Evolutionary conservation across 2,329 filamentous ascomycete species (phyloP), one percentile per base, ranked within the genome.

Genomic region (Hawksworthiomyces lignivorus): DNA sequence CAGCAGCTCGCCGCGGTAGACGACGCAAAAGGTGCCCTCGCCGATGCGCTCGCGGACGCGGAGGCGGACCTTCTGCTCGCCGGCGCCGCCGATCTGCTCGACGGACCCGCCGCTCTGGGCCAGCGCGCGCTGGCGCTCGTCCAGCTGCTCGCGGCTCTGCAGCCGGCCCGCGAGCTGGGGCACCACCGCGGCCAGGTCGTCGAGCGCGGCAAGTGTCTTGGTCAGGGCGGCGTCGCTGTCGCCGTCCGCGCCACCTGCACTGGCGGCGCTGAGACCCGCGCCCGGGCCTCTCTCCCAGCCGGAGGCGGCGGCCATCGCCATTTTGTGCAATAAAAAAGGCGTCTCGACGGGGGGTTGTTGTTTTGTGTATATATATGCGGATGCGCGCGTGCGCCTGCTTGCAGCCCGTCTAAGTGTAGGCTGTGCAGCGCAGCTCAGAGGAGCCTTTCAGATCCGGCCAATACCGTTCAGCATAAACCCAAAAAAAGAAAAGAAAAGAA

Each of bases 91-190:
- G 4, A 43, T 44, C 14, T 26, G 21, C 20, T 48, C 39, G 15
- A 47, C 12, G 1, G 37, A 27, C 10, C 45, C 48, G 4, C 40
- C 41, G 20, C 22, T 27, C 10, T 44, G 24, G 7, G 19, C 17
- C 2, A 51, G 39, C 1, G 12, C 8, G 11, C 20, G 38, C 39
- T 51, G 49, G 89, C 90, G 1, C 67, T 97, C 18, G 78, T 95
- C 14, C 87, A 97, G 56, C 71, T 95, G 3, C 96, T 97, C 58
- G 79, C 87, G n/a, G 80, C 80, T 1, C 67, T 97, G n/a, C 84
- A 94, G 55, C 3, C 39, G 36, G 7, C 15, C 12, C 11, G 20
- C 7, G 14, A 47, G 40, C 5, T 8, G 21, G 10, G 44, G 26
- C 9, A 50, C 15, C n/a, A 36, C 7, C 5, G 27, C 10, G 15